Evolutionary conservation across 306 rosid species (phyloP).

Genomic region (Corylus avellana): DNA sequence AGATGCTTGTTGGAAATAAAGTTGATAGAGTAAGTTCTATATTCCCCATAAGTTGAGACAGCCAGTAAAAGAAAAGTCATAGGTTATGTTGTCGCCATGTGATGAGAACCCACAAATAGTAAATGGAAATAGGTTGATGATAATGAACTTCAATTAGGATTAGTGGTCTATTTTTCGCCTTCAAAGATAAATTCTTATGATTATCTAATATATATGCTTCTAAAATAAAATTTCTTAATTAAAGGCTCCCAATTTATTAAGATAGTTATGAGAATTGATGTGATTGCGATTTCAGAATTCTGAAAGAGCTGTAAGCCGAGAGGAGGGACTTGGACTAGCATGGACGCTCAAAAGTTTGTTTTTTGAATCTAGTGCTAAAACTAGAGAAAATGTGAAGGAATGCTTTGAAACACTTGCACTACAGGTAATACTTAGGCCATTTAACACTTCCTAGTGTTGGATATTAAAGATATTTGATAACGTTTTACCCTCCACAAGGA

Average conservation of each 20-base stretch:
- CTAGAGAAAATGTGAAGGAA: constrained; percentile 76
- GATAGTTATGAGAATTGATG: neutral
- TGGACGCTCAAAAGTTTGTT: constrained; percentile 70
- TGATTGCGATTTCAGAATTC: constrained; percentile 50
- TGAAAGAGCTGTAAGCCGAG: constrained; percentile 80
- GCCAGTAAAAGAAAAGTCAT: neutral
- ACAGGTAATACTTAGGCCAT: constrained; percentile 50
- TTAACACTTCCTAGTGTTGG: neutral
- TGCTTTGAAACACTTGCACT: constrained; percentile 83
- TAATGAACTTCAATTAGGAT: neutral
- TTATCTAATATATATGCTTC: too few species aligned
- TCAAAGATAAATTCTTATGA: neutral
- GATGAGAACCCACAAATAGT: too few species aligned
- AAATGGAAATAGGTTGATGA: too few species aligned
- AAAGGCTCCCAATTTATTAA: neutral
- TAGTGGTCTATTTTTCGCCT: neutral
- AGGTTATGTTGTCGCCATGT: neutral
- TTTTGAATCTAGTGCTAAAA: constrained; percentile 90
- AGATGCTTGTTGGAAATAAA: constrained; percentile 93
- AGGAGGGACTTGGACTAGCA: constrained; percentile 82
- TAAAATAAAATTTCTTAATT: neutral
- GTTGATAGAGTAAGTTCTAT: constrained; percentile 76
- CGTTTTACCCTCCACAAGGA: too few species aligned
- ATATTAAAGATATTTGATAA: neutral
- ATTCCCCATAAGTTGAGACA: neutral